Percentiles rank a stretch among this genome's conserved stretches.
These are phyloP conservation scores for Aspergillus wentii DNA, from an alignment of 495 filamentous ascomycete genomes.

Conservation along the genomic window DNA sequence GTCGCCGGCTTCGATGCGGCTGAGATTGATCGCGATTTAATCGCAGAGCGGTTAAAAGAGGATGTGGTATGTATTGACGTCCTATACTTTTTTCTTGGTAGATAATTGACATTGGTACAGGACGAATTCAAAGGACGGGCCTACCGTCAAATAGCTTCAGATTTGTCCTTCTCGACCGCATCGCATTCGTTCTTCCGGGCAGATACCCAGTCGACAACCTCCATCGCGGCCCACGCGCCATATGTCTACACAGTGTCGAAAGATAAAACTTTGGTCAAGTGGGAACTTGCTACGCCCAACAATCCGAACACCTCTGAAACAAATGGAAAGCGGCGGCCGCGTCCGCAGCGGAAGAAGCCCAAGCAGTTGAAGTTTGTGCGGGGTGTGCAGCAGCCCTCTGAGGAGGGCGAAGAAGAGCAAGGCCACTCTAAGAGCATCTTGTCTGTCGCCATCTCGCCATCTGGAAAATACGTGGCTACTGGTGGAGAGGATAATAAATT, in stretches of 20 bases:
- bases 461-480: conserved; percentile 86
- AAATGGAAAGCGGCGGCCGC: conserved; percentile 58
- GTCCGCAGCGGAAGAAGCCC: conserved; percentile 64
- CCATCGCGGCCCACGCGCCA: conserved; percentile 70
- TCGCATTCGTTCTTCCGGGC: conserved; percentile 66
- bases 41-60: conserved; percentile 83
- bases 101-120: too few species aligned
- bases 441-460: conserved; percentile 77
- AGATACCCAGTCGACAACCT: conserved; percentile 71
- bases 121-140: conserved; percentile 89
- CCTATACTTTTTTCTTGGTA: not conserved
- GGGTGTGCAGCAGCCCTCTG: conserved; percentile 57
- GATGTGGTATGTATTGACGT: conserved; percentile 58
- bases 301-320: conserved; percentile 22
- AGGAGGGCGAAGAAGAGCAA: conserved; percentile 57
- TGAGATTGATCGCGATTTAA: conserved; percentile 85
- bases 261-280: conserved; percentile 80
- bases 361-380: conserved; percentile 61
- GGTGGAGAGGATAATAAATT: conserved; percentile 78
- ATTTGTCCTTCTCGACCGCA: conserved; percentile 59
- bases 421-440: conserved; percentile 76
- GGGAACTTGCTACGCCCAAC: conserved; percentile 58
- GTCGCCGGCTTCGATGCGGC: conserved; percentile 86
- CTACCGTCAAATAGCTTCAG: conserved; percentile 70
- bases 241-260: conserved; percentile 84